phyloP scores from a whole-genome alignment of 805 yeast species.

The Scheffersomyces spartinae region DNA sequence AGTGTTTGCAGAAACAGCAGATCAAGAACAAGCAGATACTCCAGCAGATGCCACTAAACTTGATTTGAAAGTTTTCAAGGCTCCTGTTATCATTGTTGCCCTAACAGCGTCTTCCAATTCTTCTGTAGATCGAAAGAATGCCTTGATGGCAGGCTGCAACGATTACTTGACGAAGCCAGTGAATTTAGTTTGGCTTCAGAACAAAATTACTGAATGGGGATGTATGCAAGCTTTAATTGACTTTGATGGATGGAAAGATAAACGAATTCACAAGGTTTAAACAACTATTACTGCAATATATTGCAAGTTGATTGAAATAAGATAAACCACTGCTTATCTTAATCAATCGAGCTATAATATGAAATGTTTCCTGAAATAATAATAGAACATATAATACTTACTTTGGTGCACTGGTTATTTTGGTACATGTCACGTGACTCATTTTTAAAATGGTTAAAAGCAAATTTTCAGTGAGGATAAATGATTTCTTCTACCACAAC shows the following conservation, averaged over 20 bases:
- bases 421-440: too few relatives aligned
- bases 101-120: constrained; percentile 81
- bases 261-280: constrained; percentile 5
- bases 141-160: constrained; percentile 94
- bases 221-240: constrained; percentile 97
- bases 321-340: too few relatives aligned
- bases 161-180: constrained; percentile 96
- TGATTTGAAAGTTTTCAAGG: constrained; percentile 54
- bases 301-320: too few relatives aligned
- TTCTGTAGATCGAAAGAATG: constrained; percentile 76
- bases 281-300: too few relatives aligned
- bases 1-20: constrained; percentile 31
- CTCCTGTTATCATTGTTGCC: constrained; percentile 97
- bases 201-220: constrained; percentile 95
- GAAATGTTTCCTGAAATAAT: too few relatives aligned
- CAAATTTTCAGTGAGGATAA: too few relatives aligned
- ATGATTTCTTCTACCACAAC: too few relatives aligned
- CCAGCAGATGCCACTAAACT: constrained; percentile 37
- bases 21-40: constrained; percentile 8
- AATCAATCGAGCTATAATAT: too few relatives aligned
- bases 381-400: too few relatives aligned
- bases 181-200: constrained; percentile 84
- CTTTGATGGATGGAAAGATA: constrained; percentile 76
- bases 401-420: too few relatives aligned
- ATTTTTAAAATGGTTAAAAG: too few relatives aligned